Conservation (phyloP, 1,284 basidiomycete genomes). For the Afroboletus lepidellus region DNA sequence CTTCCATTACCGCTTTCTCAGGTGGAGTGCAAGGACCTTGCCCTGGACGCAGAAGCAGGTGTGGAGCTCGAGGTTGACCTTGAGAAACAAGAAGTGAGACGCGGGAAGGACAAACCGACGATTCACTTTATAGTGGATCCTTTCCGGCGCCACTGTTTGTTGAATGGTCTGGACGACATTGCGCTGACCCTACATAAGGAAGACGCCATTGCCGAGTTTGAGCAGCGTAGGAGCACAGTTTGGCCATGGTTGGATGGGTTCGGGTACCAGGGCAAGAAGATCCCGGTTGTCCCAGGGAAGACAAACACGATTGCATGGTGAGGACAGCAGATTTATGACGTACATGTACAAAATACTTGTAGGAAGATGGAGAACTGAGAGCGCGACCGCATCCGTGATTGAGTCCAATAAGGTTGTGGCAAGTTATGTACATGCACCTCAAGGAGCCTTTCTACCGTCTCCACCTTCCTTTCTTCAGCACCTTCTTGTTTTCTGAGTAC, state of each 20-base stretch:
- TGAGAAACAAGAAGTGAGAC: slow-evolving; percentile 81
- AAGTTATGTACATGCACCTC: slow-evolving; percentile 10
- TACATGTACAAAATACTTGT: background rate
- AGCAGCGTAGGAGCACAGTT: slow-evolving; percentile 66
- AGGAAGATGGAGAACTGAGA: slow-evolving; percentile 15
- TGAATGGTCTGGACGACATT: slow-evolving; percentile 95
- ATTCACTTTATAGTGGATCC: slow-evolving; percentile 80
- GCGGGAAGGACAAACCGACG: slow-evolving; percentile 69
- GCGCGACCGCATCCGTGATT: slow-evolving; percentile 6
- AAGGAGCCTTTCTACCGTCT: slow-evolving; percentile 1
- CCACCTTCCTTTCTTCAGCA: background rate
- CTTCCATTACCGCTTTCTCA: slow-evolving; percentile 80
- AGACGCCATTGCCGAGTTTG: slow-evolving; percentile 70
- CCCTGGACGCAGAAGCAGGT: slow-evolving; percentile 79
- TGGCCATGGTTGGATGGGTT: slow-evolving; percentile 97
- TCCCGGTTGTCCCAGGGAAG: slow-evolving; percentile 51
- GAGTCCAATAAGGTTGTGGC: slow-evolving; percentile 2
- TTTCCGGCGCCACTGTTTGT: slow-evolving; percentile 88
- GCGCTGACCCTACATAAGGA: slow-evolving; percentile 85
- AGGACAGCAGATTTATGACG: background rate
- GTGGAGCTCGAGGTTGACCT: slow-evolving; percentile 88
- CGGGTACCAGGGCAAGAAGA: slow-evolving; percentile 80
- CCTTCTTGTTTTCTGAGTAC: slow-evolving; percentile 2
- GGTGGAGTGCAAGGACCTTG: slow-evolving; percentile 73
- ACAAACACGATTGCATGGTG: slow-evolving; percentile 78